phyloP scores from a whole-genome alignment of 352 stramenopile genomes.

The Phytopythium helicoides region DNA sequence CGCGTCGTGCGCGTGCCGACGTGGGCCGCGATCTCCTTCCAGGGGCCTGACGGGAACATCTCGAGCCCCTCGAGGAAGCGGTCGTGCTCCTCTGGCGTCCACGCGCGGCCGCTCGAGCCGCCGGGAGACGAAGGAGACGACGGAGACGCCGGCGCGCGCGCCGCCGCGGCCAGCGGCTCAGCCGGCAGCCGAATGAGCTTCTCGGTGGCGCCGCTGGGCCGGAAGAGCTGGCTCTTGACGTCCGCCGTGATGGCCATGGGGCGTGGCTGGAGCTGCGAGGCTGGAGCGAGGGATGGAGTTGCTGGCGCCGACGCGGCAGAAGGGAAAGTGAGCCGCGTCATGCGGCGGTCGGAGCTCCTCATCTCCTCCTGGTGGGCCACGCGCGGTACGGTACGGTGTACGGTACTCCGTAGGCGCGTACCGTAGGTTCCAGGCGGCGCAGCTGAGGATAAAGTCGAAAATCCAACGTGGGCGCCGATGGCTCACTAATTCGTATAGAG shows the following conservation, averaged over 20 bases:
- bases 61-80: constrained; percentile 60
- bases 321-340: constrained; percentile 24
- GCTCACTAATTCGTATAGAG: too few species aligned
- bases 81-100: constrained; percentile 51
- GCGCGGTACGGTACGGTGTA: too few species aligned
- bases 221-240: constrained; percentile 51
- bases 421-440: too few species aligned
- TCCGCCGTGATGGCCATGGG: constrained; percentile 44
- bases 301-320: constrained; percentile 10
- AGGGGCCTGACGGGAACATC: constrained; percentile 57
- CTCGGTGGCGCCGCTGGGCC: constrained; percentile 5
- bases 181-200: constrained; percentile 36
- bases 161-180: constrained; percentile 1
- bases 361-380: background rate
- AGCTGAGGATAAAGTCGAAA: too few species aligned
- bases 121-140: constrained; percentile 5
- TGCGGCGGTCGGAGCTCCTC: background rate
- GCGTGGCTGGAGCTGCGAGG: background rate
- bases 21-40: constrained; percentile 57
- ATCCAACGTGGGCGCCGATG: too few species aligned
- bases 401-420: too few species aligned
- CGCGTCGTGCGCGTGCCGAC: constrained; percentile 55
- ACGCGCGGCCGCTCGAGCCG: constrained; percentile 33
- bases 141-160: constrained; percentile 4
- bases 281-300: background rate